phyloP scores from a whole-genome alignment of 495 filamentous ascomycete species.

The Astrothelium subdiscretum region DNA sequence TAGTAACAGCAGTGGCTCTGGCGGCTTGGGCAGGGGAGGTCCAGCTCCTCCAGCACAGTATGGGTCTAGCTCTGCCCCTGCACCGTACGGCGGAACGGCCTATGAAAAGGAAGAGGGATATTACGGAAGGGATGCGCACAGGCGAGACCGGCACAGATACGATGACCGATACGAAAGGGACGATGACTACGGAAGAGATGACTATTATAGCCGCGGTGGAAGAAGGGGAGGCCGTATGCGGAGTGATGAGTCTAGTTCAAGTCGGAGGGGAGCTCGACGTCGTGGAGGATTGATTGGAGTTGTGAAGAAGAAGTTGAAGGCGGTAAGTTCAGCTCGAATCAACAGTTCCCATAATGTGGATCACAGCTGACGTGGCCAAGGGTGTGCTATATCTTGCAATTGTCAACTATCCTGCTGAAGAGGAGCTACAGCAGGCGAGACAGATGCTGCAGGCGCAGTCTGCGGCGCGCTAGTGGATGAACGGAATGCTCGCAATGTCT shows the following conservation, averaged over 20 bases:
- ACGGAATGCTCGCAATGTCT: background rate
- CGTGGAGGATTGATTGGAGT: slow-evolving; percentile 3
- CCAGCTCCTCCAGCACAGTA: background rate
- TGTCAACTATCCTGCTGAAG: slow-evolving; percentile 23
- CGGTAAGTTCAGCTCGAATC: background rate
- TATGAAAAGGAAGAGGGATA: background rate
- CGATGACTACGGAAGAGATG: background rate
- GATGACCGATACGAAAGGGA: background rate
- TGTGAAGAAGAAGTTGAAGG: slow-evolving; percentile 17
- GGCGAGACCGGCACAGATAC: background rate
- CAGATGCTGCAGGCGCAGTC: slow-evolving; percentile 1
- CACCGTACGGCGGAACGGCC: background rate
- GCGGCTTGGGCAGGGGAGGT: background rate
- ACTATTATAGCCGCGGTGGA: background rate
- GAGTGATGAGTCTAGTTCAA: background rate
- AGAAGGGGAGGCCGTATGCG: background rate
- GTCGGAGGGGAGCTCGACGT: background rate
- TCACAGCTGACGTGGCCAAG: slow-evolving; percentile 1
- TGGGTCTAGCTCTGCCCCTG: background rate
- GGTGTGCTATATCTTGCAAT: slow-evolving; percentile 26
- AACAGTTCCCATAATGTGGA: background rate
- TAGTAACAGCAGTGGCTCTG: background rate
- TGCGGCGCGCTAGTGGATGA: background rate
- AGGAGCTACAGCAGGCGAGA: slow-evolving; percentile 14
- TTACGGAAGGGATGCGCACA: background rate